Evolutionary conservation across 208 protist species (phyloP).

Genomic region (Naegleria fowleri): DNA sequence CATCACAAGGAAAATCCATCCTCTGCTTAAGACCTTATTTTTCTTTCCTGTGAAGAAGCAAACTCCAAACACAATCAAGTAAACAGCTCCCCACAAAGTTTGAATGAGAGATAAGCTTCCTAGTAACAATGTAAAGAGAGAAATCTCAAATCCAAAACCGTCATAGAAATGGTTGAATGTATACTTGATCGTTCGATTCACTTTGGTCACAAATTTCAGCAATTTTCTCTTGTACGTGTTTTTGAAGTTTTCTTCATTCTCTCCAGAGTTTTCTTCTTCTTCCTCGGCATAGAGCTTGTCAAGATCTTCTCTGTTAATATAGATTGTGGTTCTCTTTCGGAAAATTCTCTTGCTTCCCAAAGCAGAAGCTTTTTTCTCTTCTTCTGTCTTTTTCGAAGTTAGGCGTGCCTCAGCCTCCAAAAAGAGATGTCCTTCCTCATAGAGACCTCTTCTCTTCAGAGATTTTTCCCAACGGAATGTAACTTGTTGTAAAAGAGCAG

Average conservation of each 20-base stretch:
- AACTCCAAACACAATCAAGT: conserved; percentile 9
- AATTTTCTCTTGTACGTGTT: not conserved
- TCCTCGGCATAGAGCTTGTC: not conserved
- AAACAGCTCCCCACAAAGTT: not conserved
- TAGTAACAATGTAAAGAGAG: not conserved
- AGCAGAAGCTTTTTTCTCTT: not conserved
- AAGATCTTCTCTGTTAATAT: not conserved
- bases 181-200: not conserved
- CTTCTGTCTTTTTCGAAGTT: not conserved
- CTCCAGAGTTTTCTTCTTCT: not conserved
- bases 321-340: not conserved
- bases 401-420: not conserved
- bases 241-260: not conserved
- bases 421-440: not conserved
- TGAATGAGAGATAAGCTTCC: not conserved
- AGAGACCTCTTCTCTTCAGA: not conserved
- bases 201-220: not conserved
- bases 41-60: not conserved
- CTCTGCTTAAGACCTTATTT: not conserved
- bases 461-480: not conserved
- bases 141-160: not conserved
- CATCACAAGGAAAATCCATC: not conserved
- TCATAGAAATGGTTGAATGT: not conserved
- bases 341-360: not conserved
- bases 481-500: not conserved